These are phyloP conservation scores for Russula emetica DNA, from an alignment of 768 basidiomycete genomes.

Conservation along the genomic window DNA sequence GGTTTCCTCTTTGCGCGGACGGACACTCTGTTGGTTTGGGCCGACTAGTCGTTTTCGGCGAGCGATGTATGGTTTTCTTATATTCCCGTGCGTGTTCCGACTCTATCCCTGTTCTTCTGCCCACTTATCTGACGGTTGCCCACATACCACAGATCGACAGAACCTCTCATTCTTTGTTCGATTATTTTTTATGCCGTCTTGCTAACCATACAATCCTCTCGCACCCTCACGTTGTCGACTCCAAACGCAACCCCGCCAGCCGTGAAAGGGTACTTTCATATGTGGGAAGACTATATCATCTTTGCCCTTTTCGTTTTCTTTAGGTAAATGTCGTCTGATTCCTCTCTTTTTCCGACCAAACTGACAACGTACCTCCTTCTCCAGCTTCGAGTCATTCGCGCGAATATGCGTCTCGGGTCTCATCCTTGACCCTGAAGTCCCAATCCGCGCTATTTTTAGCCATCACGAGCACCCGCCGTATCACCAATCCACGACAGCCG, in stretches of 20 bases:
- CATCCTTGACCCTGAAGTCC: conserved; percentile 76
- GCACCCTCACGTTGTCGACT: conserved; percentile 42
- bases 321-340: conserved; percentile 50
- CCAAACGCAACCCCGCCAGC: conserved; percentile 42
- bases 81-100: conserved; percentile 58
- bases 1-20: conserved; percentile 60
- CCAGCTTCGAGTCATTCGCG: conserved; percentile 79
- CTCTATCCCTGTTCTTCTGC: not conserved
- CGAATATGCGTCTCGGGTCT: conserved; percentile 89
- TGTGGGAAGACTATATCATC: conserved; percentile 87
- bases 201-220: conserved; percentile 74
- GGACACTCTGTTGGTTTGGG: conserved; percentile 73
- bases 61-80: conserved; percentile 61
- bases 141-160: conserved; percentile 65
- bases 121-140: not conserved
- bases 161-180: conserved; percentile 75
- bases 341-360: not conserved
- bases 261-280: conserved; percentile 71
- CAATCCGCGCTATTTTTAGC: conserved; percentile 46
- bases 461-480: conserved; percentile 35
- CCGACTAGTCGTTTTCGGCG: conserved; percentile 61
- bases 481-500: conserved; percentile 33
- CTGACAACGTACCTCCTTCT: conserved; percentile 8
- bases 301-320: conserved; percentile 81
- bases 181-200: conserved; percentile 83